phyloP scores from a whole-genome alignment of 805 yeast genomes.

The Diddensiella santjacobensis region DNA sequence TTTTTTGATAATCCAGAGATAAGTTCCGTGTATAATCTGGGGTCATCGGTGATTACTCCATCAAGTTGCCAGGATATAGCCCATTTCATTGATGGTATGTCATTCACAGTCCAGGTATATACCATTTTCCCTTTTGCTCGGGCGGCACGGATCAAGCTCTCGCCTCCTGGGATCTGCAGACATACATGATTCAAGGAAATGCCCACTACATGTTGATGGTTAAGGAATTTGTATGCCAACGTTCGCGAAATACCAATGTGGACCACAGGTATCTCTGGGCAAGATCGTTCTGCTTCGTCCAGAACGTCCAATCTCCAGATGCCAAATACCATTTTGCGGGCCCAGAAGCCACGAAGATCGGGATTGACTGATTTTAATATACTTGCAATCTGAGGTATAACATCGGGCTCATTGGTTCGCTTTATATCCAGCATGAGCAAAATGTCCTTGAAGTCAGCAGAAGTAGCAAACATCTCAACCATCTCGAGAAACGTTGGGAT shows the following conservation, averaged over 20 bases:
- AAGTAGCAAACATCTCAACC: constrained; percentile 38
- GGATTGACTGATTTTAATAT: constrained; percentile 37
- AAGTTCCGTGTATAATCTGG: constrained; percentile 15
- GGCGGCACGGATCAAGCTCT: constrained; percentile 33
- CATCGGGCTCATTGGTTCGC: constrained; percentile 42
- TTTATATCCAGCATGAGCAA: constrained; percentile 51
- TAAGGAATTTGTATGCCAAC: constrained; percentile 34
- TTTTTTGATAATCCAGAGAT: constrained; percentile 11
- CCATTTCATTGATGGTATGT: constrained; percentile 35
- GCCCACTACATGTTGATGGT: constrained; percentile 51
- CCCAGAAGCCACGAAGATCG: constrained; percentile 45
- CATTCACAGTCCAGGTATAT: constrained; percentile 55
- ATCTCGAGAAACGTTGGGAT: constrained; percentile 44
- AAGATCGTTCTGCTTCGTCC: constrained; percentile 38
- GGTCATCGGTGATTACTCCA: constrained; percentile 43
- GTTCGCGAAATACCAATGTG: constrained; percentile 39
- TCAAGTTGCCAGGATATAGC: constrained; percentile 36
- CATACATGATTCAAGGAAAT: constrained; percentile 45
- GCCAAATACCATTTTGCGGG: constrained; percentile 45
- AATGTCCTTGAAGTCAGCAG: constrained; percentile 30
- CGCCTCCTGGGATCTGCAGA: constrained; percentile 44
- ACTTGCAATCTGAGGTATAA: constrained; percentile 39
- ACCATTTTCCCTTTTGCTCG: constrained; percentile 35
- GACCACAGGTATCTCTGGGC: constrained; percentile 34
- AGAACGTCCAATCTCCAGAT: constrained; percentile 50